Percentiles rank a stretch among this genome's conserved stretches.
These are phyloP conservation scores for Blastobotrys robertii DNA, from an alignment of 805 yeast genomes.

Conservation along the genomic window DNA sequence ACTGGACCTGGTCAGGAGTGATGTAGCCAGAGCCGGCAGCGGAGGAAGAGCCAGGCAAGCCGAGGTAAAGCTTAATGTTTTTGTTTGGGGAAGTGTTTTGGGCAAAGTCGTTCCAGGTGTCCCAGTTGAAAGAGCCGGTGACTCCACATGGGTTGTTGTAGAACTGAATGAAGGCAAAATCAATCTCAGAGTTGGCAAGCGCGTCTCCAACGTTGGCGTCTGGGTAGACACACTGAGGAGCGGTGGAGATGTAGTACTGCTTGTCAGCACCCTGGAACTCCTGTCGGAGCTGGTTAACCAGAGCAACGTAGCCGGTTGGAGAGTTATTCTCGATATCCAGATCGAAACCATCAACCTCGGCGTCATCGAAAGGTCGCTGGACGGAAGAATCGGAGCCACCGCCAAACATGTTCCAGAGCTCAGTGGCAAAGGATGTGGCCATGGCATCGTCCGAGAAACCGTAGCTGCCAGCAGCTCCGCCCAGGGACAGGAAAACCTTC, in stretches of 20 bases:
- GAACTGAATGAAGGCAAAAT: slow-evolving; percentile 79
- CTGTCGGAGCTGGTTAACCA: slow-evolving; percentile 41
- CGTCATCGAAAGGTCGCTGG: slow-evolving; percentile 52
- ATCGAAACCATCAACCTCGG: slow-evolving; percentile 78
- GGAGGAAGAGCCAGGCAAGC: slow-evolving; percentile 56
- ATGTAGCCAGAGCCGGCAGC: slow-evolving; percentile 49
- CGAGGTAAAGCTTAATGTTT: slow-evolving; percentile 60
- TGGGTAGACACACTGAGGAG: slow-evolving; percentile 89
- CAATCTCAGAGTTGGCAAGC: slow-evolving; percentile 58
- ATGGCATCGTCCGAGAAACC: slow-evolving; percentile 42
- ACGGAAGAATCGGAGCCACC: slow-evolving; percentile 35
- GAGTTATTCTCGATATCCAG: slow-evolving; percentile 56
- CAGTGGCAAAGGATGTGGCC: slow-evolving; percentile 49
- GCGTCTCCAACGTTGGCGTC: slow-evolving; percentile 60
- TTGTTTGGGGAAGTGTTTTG: slow-evolving; percentile 49
- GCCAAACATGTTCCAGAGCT: slow-evolving; percentile 46
- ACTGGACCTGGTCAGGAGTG: slow-evolving; percentile 29
- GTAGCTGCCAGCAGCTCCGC: slow-evolving; percentile 57
- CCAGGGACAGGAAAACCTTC: slow-evolving; percentile 65
- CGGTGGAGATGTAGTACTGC: slow-evolving; percentile 68
- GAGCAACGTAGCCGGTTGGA: slow-evolving; percentile 55
- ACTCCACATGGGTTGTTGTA: slow-evolving; percentile 75
- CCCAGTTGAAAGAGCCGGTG: slow-evolving; percentile 46
- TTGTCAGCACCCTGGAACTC: slow-evolving; percentile 42
- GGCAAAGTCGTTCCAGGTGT: slow-evolving; percentile 65